A percentile compares a stretch with the other conserved stretches of the same genome.
Conservation (phyloP, 176 grass and related monocot genomes). For the Paspalum notatum region DNA sequence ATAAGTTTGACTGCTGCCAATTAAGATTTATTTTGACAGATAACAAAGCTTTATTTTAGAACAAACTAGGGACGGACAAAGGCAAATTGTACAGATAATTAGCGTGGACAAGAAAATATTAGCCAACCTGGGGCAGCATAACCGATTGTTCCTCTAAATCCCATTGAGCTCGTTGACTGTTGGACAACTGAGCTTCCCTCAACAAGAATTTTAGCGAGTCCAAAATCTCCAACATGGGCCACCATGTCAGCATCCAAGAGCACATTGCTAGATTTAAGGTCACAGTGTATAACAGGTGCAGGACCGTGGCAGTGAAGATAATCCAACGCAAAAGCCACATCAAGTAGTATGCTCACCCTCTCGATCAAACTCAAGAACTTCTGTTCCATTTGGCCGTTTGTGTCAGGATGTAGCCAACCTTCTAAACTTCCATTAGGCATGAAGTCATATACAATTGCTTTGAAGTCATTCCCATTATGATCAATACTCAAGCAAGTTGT, state of each 20-base stretch:
- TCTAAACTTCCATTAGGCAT: slow-evolving; percentile 31
- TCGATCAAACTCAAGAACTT: slow-evolving; percentile 10
- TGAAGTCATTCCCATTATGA: slow-evolving; percentile 43
- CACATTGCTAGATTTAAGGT: slow-evolving; percentile 37
- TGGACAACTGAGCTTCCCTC: neutral
- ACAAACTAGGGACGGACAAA: neutral
- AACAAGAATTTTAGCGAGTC: slow-evolving; percentile 20
- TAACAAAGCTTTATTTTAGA: neutral
- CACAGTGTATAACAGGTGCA: slow-evolving; percentile 29
- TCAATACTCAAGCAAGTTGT: slow-evolving; percentile 45
- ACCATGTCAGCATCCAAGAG: slow-evolving; percentile 35
- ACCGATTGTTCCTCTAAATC: slow-evolving; percentile 15
- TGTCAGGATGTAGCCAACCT: slow-evolving; percentile 38
- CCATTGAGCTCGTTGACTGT: neutral
- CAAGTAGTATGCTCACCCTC: slow-evolving; percentile 34
- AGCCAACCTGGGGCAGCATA: slow-evolving; percentile 34
- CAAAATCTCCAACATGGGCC: slow-evolving; percentile 39
- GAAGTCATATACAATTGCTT: slow-evolving; percentile 41
- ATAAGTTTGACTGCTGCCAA: too few relatives aligned
- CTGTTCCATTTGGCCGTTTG: neutral
- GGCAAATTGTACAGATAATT: too few relatives aligned
- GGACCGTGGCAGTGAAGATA: slow-evolving; percentile 42
- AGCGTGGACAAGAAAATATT: neutral
- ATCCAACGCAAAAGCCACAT: slow-evolving; percentile 46
- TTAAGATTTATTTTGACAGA: too few relatives aligned